Base-by-base conservation (phyloP, 331 rosid species). In the Malus hybrid region DNA sequence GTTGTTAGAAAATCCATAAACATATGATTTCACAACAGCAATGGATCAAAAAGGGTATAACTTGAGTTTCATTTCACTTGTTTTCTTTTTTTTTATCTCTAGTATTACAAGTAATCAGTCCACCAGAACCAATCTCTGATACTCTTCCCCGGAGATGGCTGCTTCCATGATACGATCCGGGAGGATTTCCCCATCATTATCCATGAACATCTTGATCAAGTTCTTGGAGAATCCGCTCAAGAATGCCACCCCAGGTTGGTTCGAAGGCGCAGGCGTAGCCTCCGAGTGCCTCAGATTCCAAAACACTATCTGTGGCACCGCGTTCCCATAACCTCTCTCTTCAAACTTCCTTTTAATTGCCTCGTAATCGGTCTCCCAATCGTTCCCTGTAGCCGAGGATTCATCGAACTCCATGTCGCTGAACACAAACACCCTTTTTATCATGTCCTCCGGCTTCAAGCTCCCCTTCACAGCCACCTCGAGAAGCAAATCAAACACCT, bases 371-470 rank as follows among this genome's bases (percentile, higher is more conserved):
- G 96, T 90, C 72, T 90, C 90, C 96, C 92, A 89, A 28, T 66
- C n/a, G 12, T 78, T 82, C 0, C 50, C 15, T 11, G 50, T 3
- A 10, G 0, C 0, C 0, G 97, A 91, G 0, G 92, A 91, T 48
- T 78, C 0, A 72, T 84, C 89, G 44, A 91, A 89, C 81, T 91
- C 97, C 94, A 86, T 91, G 77, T 89, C 94, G 66, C 92, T 91
- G 71, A 91, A 89, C n/a, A 91, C 92, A 36, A 91, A 83, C 55
- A 91, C 66, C 77, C 88, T 87, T 81, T 86, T 87, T 3, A 89
- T 66, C 92, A 91, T 87, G 61, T 87, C 74, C 22, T 91, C 93
- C 48, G 58, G 80, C 63, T 73, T 44, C 50, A 44, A 44, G 1
- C 1, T 44, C 50, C 15, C 50, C 15, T 44, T 44, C 50, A 44